Conservation (phyloP, 768 basidiomycete species). For the Trametes elegans region DNA sequence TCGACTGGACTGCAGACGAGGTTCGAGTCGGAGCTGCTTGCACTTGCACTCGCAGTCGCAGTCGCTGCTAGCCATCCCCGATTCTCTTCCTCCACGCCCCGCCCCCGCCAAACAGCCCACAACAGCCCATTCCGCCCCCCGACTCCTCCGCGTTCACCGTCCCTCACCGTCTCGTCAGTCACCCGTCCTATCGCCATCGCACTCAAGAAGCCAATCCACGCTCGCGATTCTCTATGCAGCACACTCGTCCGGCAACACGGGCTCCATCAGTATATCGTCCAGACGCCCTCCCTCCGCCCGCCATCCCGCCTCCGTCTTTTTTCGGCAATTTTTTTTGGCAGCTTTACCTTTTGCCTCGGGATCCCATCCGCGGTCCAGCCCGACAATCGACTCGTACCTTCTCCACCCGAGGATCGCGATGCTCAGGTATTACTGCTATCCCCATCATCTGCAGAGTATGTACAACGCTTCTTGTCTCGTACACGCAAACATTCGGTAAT, state of each 20-base stretch:
- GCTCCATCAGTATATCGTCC: no score
- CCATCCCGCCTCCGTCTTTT: neutral
- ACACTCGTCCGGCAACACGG: neutral
- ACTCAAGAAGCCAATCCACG: neutral
- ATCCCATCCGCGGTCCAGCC: neutral
- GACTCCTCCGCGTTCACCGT: neutral
- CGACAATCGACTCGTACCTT: neutral
- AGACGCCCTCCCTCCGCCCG: neutral
- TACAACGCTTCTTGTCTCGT: neutral
- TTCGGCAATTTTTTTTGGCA: constrained; percentile 9
- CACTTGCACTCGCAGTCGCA: no score
- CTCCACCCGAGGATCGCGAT: no score
- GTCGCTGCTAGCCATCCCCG: neutral
- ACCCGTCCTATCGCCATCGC: constrained; percentile 7
- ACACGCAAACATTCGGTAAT: neutral
- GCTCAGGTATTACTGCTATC: no score
- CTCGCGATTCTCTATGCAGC: neutral
- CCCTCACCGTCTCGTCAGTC: neutral
- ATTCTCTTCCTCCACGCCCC: neutral
- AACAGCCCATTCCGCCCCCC: neutral
- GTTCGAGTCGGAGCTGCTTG: no score
- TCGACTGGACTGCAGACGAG: no score
- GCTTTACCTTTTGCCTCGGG: constrained; percentile 14
- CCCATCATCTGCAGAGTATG: no score
- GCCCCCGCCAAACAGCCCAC: neutral